A percentile compares a stretch with the other conserved stretches of the same genome.
Conservation (phyloP, 1,139 yeast genomes). For the Saccharomyces pastorianus region DNA sequence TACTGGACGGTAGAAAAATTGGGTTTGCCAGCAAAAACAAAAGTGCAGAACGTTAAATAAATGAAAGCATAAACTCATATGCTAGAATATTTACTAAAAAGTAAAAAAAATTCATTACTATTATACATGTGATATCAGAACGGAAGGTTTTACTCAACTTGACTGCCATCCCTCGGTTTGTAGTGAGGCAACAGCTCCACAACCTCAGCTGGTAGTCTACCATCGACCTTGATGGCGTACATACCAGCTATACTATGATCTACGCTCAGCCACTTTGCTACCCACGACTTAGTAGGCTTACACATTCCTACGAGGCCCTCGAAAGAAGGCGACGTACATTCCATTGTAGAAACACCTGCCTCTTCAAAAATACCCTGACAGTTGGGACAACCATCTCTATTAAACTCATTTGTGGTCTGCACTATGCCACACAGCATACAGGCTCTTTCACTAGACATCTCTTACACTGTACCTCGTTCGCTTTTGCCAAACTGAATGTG, state of each 20-base stretch:
- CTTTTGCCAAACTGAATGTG: neutral
- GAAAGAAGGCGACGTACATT: conserved; percentile 92
- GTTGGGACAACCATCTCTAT: conserved; percentile 87
- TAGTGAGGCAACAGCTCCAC: conserved; percentile 68
- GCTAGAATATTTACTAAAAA: neutral
- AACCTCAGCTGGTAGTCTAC: conserved; percentile 82
- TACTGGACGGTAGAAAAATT: neutral
- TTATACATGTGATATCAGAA: neutral
- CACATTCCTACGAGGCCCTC: conserved; percentile 93
- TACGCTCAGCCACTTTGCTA: conserved; percentile 90
- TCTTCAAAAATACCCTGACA: conserved; percentile 82
- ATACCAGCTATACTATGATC: conserved; percentile 85
- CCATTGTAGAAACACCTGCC: conserved; percentile 76
- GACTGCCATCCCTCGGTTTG: conserved; percentile 95
- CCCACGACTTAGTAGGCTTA: conserved; percentile 87
- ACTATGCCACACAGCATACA: conserved; percentile 95
- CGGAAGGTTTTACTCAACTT: conserved; percentile 48
- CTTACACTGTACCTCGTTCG: neutral
- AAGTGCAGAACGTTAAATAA: neutral
- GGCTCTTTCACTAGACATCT: conserved; percentile 65
- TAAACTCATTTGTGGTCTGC: conserved; percentile 52
- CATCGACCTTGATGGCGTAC: conserved; percentile 89
- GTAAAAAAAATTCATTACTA: neutral
- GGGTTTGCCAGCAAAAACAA: neutral
- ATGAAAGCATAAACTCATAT: neutral